Evolutionary conservation across 108 stramenopile species (phyloP), one percentile per base, ranked within the genome.

Genomic region (Pseudonitzschia multistriata): DNA sequence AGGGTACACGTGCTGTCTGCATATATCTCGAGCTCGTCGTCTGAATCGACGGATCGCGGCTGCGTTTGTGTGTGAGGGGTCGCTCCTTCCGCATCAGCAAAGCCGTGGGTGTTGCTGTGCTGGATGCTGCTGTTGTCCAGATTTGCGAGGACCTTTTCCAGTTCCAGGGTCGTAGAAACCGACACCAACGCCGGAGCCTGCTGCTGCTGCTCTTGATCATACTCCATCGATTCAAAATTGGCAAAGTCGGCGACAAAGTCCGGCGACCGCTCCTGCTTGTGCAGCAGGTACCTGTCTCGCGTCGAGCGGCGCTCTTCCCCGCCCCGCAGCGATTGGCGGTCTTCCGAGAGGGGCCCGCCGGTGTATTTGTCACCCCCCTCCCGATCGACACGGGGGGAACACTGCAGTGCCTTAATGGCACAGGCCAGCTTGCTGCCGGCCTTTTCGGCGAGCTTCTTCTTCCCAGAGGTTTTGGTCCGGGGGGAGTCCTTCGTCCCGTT

Each of bases 61-160:
- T 5, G 34, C 57, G 57, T 55, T 7, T 55, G n/a, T n/a, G n/a
- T n/a, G n/a, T n/a, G n/a, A n/a, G n/a, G n/a, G n/a, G n/a, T n/a
- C n/a, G 17, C 47, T 17, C 17, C 47, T 17, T 48, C 17, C 17
- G 17, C 15, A 17, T 17, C 17, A 17, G 15, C 17, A 17, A 25
- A 54, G 60, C 33, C 28, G 60, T 62, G 10, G 60, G 2, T 53
- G 52, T 52, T 52, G 50, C n/a, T 53, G 52, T 29, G 13, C 17
- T 53, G 13, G 50, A 11, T 52, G 31, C 10, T 36, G 35, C 15
- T 61, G 60, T 61, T 33, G 13, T 65, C 40, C 29, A 65, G 3
- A 11, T 29, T 19, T 11, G 5, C 17, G 29, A 49, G 35, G n/a
- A 49, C 63, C 29, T 59, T 59, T 0, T 59, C 57, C 11, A 59